phyloP scores from a whole-genome alignment of 148 eudicot species.

The Spergularia marina region DNA sequence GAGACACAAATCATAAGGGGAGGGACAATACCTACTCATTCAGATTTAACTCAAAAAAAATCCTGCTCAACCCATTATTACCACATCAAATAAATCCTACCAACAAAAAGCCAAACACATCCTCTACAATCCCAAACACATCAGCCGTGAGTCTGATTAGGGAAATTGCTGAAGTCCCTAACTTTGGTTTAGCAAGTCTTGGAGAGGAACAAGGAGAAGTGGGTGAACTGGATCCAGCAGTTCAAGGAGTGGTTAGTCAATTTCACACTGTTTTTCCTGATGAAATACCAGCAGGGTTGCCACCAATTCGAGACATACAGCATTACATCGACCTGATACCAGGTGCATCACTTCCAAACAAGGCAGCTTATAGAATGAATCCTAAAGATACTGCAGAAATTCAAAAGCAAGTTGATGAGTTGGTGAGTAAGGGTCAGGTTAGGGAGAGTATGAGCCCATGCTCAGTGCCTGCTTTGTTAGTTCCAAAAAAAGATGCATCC shows the following conservation, averaged over 20 bases:
- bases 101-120: background rate
- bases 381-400: background rate
- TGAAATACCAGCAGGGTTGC: background rate
- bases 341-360: background rate
- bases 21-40: background rate
- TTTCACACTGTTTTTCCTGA: background rate
- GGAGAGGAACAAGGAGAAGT: background rate
- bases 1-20: background rate
- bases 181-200: background rate
- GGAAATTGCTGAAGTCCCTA: background rate
- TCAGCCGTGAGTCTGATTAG: background rate
- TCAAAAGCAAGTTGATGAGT: background rate
- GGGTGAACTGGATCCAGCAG: background rate
- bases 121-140: background rate
- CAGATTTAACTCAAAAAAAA: background rate
- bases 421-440: background rate
- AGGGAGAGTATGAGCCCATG: background rate
- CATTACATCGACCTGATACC: background rate
- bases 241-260: background rate
- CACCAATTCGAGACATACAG: constrained; percentile 11
- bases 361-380: background rate
- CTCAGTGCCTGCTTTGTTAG: background rate
- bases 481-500: background rate
- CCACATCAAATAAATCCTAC: background rate
- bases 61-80: background rate